Percentiles rank a stretch among this genome's conserved stretches.
Conservation (phyloP, 83 land plant genomes). For the Diphasiastrum complanatum region DNA sequence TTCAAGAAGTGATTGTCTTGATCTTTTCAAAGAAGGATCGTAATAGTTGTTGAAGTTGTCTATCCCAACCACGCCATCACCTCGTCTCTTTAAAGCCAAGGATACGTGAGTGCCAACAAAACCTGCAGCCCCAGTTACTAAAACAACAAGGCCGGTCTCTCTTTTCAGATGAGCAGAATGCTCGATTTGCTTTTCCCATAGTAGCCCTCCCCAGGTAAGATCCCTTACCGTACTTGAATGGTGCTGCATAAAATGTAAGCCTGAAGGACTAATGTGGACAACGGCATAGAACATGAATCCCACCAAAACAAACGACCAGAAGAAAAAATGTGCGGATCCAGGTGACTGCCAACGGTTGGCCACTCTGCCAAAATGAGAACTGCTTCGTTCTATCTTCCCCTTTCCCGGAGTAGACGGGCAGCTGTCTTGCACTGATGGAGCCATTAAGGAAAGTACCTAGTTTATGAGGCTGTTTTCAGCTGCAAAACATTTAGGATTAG, state of each 20-base stretch:
- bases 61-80: constrained; percentile 11
- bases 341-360: constrained; percentile 8
- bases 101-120: constrained; percentile 14
- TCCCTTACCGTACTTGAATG: too few relatives aligned
- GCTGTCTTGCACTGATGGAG: constrained; percentile 9
- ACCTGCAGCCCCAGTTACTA: constrained; percentile 13
- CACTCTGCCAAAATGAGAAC: constrained; percentile 3
- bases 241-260: too few relatives aligned
- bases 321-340: constrained; percentile 1
- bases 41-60: constrained; percentile 15
- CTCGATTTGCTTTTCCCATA: constrained; percentile 8
- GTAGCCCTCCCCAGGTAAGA: constrained; percentile 8
- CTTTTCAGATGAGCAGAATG: constrained; percentile 11
- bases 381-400: constrained; percentile 7
- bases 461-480: too few relatives aligned
- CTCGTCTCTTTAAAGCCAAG: constrained; percentile 3
- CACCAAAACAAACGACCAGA: neutral
- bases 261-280: neutral
- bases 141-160: constrained; percentile 9
- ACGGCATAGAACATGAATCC: neutral
- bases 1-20: neutral
- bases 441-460: too few relatives aligned
- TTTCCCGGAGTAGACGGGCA: constrained; percentile 15
- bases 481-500: too few relatives aligned
- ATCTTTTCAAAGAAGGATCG: constrained; percentile 7